These are phyloP conservation scores for Corylus avellana DNA, from an alignment of 306 rosid species.

Conservation along the genomic window DNA sequence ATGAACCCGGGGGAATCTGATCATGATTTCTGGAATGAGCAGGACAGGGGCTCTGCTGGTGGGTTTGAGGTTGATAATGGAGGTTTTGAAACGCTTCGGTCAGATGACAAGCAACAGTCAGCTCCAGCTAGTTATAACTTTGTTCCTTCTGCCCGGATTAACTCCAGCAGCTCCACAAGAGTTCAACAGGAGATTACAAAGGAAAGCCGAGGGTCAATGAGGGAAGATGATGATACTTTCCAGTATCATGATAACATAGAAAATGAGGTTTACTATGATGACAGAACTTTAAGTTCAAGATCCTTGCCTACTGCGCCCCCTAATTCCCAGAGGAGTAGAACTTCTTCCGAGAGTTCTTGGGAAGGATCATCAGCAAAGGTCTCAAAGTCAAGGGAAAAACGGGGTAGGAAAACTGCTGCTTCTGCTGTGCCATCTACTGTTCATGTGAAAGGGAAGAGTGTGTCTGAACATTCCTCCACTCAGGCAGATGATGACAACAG, in stretches of 20 bases:
- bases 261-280: constrained; percentile 71
- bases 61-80: constrained; percentile 74
- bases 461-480: constrained; percentile 64
- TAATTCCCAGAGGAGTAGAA: constrained; percentile 64
- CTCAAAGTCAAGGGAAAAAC: constrained; percentile 78
- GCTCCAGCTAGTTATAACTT: constrained; percentile 69
- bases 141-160: constrained; percentile 41
- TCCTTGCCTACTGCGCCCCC: constrained; percentile 44
- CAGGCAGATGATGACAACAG: constrained; percentile 66
- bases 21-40: constrained; percentile 86
- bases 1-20: constrained; percentile 56
- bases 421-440: constrained; percentile 47
- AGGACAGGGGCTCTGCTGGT: constrained; percentile 67
- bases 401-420: constrained; percentile 51
- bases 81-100: constrained; percentile 61
- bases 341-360: constrained; percentile 86
- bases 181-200: constrained; percentile 55
- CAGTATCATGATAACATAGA: constrained; percentile 68
- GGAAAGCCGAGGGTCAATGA: constrained; percentile 52
- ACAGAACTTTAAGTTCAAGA: constrained; percentile 57
- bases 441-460: constrained; percentile 60
- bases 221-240: constrained; percentile 60
- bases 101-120: constrained; percentile 78
- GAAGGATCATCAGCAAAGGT: constrained; percentile 77
- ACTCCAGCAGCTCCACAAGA: constrained; percentile 48